These are phyloP conservation scores for Bipolaris zeicola DNA, from an alignment of 2,329 filamentous ascomycete genomes.

Conservation along the genomic window DNA sequence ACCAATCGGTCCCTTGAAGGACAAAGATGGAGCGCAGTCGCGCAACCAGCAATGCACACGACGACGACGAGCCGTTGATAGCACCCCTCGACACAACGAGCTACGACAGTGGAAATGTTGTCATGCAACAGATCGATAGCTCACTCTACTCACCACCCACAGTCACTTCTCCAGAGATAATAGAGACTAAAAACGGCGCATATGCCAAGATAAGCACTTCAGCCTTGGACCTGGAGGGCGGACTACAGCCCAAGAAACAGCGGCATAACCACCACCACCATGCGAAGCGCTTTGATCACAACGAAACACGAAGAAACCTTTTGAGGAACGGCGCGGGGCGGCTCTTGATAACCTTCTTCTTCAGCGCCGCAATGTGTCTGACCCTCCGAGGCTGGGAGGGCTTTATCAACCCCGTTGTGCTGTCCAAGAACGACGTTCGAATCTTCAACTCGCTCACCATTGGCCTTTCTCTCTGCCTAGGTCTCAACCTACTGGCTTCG, in stretches of 20 bases:
- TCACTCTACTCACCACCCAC: conserved; percentile 20
- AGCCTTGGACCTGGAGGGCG: conserved; percentile 23
- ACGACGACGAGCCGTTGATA: conserved; percentile 17
- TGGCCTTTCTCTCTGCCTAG: conserved; percentile 41
- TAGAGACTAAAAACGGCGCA: conserved; percentile 22
- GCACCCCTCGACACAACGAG: conserved; percentile 20
- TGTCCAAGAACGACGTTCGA: conserved; percentile 35
- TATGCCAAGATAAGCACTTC: conserved; percentile 26
- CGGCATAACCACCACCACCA: conserved; percentile 13
- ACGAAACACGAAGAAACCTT: conserved; percentile 36
- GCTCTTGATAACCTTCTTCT: conserved; percentile 37
- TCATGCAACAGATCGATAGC: conserved; percentile 29
- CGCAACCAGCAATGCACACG: conserved; percentile 5
- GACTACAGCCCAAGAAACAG: conserved; percentile 22
- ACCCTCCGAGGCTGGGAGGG: conserved; percentile 41
- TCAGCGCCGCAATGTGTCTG: conserved; percentile 38
- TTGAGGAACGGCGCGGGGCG: conserved; percentile 34
- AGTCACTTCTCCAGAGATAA: conserved; percentile 19
- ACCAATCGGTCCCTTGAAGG: not conserved
- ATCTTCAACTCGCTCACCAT: conserved; percentile 45
- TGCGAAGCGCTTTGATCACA: conserved; percentile 41
- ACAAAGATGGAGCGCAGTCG: conserved; percentile 15
- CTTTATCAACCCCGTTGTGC: conserved; percentile 26
- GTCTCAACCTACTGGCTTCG: conserved; percentile 42
- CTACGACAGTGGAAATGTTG: conserved; percentile 29